Conservation (phyloP, 2,329 filamentous ascomycete genomes). For the Calonectria pseudoturangicola region DNA sequence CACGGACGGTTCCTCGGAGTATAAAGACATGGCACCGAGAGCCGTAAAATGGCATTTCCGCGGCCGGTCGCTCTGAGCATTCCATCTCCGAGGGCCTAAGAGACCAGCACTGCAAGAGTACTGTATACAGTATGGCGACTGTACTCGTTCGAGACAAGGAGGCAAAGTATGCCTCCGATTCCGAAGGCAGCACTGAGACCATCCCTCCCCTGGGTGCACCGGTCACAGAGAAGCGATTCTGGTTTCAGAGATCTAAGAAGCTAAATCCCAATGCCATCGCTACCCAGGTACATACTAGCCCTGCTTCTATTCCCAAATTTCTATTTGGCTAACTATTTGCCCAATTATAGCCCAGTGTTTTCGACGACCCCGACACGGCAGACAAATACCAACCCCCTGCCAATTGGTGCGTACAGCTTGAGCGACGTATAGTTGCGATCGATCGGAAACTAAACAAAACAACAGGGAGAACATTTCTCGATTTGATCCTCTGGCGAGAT, state of each 20-base stretch:
- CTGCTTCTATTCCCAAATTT: not conserved
- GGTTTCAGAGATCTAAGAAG: constrained; percentile 56
- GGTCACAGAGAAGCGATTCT: constrained; percentile 55
- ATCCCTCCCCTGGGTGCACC: constrained; percentile 32
- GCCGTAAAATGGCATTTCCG: constrained; percentile 18
- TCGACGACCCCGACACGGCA: constrained; percentile 34
- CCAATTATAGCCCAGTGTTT: constrained; percentile 31
- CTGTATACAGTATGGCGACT: constrained; percentile 32
- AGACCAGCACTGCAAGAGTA: not conserved
- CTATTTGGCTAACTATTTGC: not conserved
- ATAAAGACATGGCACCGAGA: constrained; percentile 28
- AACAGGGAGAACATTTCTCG: constrained; percentile 63
- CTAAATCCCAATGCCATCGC: constrained; percentile 32
- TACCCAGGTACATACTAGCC: constrained; percentile 25
- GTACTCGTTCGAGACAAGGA: constrained; percentile 32
- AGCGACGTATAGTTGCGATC: no score
- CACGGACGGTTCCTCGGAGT: not conserved
- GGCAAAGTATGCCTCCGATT: constrained; percentile 28
- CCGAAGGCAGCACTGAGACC: constrained; percentile 15
- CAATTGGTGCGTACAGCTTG: constrained; percentile 11
- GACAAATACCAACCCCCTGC: constrained; percentile 35
- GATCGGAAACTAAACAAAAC: not conserved
- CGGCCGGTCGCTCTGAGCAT: constrained; percentile 1
- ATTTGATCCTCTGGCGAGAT: constrained; percentile 67
- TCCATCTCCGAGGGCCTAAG: constrained; percentile 8